Evolutionary conservation across 2,329 filamentous ascomycete genomes (phyloP).

Genomic region (Lachnellula hyalina): DNA sequence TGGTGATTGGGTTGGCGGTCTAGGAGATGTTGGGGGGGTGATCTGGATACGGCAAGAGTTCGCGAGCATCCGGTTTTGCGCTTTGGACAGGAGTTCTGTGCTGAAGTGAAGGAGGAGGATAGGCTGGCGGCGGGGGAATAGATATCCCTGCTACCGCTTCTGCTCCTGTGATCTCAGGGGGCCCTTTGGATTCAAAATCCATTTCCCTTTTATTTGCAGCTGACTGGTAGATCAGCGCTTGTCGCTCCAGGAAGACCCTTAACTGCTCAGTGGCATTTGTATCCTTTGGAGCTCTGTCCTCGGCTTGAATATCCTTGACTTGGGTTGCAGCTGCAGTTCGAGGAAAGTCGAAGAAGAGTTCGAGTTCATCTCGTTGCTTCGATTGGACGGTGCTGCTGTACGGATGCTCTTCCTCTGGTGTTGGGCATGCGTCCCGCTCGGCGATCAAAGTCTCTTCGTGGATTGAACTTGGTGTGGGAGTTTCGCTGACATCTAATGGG

Average conservation of each 20-base stretch:
- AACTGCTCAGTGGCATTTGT: background rate
- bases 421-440: background rate
- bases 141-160: too few species aligned
- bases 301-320: background rate
- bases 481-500: background rate
- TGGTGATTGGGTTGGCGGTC: too few species aligned
- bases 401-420: background rate
- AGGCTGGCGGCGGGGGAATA: background rate
- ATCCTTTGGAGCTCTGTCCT: background rate
- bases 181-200: too few species aligned
- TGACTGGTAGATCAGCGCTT: background rate
- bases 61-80: too few species aligned
- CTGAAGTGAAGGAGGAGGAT: background rate
- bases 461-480: background rate
- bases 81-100: background rate
- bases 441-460: background rate
- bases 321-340: background rate
- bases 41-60: too few species aligned
- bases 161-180: background rate
- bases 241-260: background rate
- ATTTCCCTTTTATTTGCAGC: background rate
- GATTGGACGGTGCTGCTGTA: background rate
- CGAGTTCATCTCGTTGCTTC: background rate
- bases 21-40: too few species aligned
- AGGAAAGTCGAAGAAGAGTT: background rate